Base-by-base conservation (phyloP, 805 yeast genomes). In the Starmerella vaccinii region DNA sequence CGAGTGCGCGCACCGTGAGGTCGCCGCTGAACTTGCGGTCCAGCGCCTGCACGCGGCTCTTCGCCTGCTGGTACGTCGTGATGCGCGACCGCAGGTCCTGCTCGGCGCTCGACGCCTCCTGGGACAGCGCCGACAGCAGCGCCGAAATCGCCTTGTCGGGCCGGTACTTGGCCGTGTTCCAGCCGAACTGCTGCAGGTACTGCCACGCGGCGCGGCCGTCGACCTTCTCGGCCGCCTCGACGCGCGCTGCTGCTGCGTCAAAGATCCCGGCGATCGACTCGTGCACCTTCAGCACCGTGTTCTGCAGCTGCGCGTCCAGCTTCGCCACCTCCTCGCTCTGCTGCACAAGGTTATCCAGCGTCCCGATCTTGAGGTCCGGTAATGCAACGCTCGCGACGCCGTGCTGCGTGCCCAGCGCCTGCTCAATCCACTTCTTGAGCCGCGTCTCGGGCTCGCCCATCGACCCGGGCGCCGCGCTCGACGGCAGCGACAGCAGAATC, bases 1-100 rank as follows among this genome's bases (percentile, higher is more conserved):
- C 97, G 54, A 92, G 73, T 3, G 96, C 84, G 65, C 85, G 81
- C 50, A 90, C 89, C 3, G 95, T 82, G 57, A 92, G 74, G 65
- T 92, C 96, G 52, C 99, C 99, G 34, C 85, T 82, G 66, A 83
- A 84, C 69, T 89, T 89, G 63, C 97, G 79, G 67, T 90, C 95
- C 9, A 95, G 90, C 12, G 95, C 88, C 45, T 81, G 75, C 54
- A 88, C 74, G 63, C 81, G 84, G 40, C 94, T 78, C 68, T 82
- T 85, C 45, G 97, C 95, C 44, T 79, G 76, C 61, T 79, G 84
- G 69, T 87, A 92, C 58, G 72, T 75, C 55, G 82, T 77, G 63
- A 76, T 82, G n/a, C 84, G 72, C n/a, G 76, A 69, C 64, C 85
- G 78, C 43, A 92, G 84, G 65, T 92, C 98, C 46, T 77, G 71